A percentile compares a stretch with the other conserved stretches of the same genome.
Evolutionary conservation across 345 rosid species (phyloP).

Genomic region (sweet orange (Citrus sinensis)): DNA sequence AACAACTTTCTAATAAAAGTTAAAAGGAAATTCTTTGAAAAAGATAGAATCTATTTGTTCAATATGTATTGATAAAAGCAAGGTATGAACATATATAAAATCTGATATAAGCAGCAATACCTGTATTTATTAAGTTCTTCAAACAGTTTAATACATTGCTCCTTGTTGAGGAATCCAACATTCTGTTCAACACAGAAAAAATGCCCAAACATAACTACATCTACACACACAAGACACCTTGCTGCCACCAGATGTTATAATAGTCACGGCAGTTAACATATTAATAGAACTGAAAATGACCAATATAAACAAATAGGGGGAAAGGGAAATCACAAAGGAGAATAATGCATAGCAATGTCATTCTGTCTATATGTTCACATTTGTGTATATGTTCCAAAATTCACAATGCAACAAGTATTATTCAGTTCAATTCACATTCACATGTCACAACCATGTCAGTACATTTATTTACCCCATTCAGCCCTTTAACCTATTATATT

Average conservation of each 20-base stretch:
- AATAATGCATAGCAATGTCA: not conserved
- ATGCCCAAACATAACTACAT: slow-evolving; percentile 10
- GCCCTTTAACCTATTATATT: not conserved
- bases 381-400: not conserved
- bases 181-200: slow-evolving; percentile 41
- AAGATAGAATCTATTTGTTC: not conserved
- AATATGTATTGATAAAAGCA: not conserved
- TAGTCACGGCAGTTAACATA: not conserved
- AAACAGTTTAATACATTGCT: slow-evolving; percentile 76
- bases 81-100: not conserved
- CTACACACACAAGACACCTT: not conserved
- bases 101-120: slow-evolving; percentile 29
- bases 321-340: not conserved
- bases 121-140: slow-evolving; percentile 84
- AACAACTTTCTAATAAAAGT: not conserved
- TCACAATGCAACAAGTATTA: not conserved
- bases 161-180: slow-evolving; percentile 55
- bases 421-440: not conserved
- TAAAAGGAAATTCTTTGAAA: not conserved
- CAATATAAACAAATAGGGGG: not conserved
- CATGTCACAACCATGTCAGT: not conserved
- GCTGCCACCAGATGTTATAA: not conserved
- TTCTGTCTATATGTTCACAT: not conserved
- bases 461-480: not conserved
- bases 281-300: not conserved